Evolutionary conservation across 2,329 filamentous ascomycete genomes (phyloP), one percentile per base, ranked within the genome.

Genomic region (Nemania abortiva): DNA sequence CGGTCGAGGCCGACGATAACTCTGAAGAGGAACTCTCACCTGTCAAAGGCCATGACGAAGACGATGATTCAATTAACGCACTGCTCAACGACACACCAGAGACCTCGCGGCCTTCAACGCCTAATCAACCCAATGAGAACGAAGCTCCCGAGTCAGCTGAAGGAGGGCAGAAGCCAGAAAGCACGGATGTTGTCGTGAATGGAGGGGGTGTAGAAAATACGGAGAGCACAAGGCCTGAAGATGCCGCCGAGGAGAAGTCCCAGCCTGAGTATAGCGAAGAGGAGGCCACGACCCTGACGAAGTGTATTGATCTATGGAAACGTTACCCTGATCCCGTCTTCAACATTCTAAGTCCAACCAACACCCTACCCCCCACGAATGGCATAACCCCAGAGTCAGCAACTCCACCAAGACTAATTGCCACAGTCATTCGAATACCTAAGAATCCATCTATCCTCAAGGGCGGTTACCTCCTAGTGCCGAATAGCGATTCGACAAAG

Each of bases 401-500:
- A 22, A 79, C 81, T 11, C 84, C 84, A 15, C 92, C 90, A 0
- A 89, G 87, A 37, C 90, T 97, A 56, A 86, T 94, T 27, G 91
- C 94, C 0, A 93, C 89, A 1, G 90, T 97, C 49, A 89, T 94
- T 61, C 88, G 90, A 49, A 88, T 96, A 9, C 87, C 91, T 63
- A 97, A 97, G 81, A 97, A 96, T 74, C 88, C 91, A 1, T 89
- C 88, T 52, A 87, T 96, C 0, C 86, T 97, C 74, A 97, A 97
- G 82, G 91, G 93, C 18, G 95, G 95, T 18, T 97, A 96, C 79
- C 87, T 99, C 18, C 86, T 98, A 52, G 92, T 93, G 2, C 94
- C 94, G 0, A 94, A 94, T 77, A 91, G 90, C 64, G 91, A 93
- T 63, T 93, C 91, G 42, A 92, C 90, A 24, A 89, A 92, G 70